Evolutionary conservation across 805 yeast genomes (phyloP), one percentile per base, ranked within the genome.

Genomic region (Saccharomyces kudriavzevii): DNA sequence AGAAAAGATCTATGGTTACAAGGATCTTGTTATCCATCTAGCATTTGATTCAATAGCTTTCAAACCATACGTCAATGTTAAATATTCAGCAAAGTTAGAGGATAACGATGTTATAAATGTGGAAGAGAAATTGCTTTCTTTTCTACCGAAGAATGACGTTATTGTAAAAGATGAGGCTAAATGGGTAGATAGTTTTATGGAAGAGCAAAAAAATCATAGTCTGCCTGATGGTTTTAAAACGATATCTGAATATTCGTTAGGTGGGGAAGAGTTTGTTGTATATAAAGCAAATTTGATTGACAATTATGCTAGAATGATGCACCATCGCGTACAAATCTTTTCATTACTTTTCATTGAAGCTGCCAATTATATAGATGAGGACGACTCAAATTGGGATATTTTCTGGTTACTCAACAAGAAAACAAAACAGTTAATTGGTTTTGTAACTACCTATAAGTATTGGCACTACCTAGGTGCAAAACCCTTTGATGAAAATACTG

Each of bases 331-430:
- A 58, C 96, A 89, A 60, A 82, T 91, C 1, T 80, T 94, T 60
- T 87, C 88, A 14, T 72, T 92, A 27, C 74, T 94, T 10, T 90
- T 85, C 71, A 92, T 94, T 60, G 99, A 94, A 67, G 98, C 96
- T 0, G 98, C 97, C 1, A 83, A 95, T 1, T 88, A 81, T 62
- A 89, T 94, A 53, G 97, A 91, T 64, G 76, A 77, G 43, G 68
- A 68, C 0, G 99, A 94, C 68, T 76, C 77, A 8, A 75, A 79
- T 17, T 94, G 99, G 99, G 89, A 87, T 49, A 66, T 90, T 2
- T 91, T 80, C 65, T 73, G 85, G 40, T 58, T 86, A 5, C 64
- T 73, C 22, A 69, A 71, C 48, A 65, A 66, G 6, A 53, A 52
- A 1, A 70, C 69, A 0, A 70, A 67, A 14, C 81, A 55, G 29